Evolutionary conservation across 495 filamentous ascomycete genomes (phyloP), one percentile per base, ranked within the genome.

Genomic region (Peziza echinospora): DNA sequence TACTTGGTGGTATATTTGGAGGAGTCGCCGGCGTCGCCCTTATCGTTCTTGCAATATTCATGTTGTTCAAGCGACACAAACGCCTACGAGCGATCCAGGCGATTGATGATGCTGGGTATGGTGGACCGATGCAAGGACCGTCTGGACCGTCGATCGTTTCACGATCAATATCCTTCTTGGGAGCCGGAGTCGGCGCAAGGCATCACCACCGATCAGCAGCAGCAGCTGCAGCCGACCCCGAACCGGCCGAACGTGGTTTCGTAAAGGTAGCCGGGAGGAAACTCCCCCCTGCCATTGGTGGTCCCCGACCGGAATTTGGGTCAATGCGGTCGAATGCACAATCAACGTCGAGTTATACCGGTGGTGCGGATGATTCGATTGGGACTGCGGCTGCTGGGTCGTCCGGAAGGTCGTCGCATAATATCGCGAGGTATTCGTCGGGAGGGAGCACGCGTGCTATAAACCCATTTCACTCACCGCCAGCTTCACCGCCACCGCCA

Each of bases 11-110:
- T 21, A 49, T 60, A 28, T 26, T 60, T 28, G 58, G 58, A 7
- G 58, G 58, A 17, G 51, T 60, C 24, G 58, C 54, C 22, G 58
- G 53, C 22, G 25, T 61, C 26, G 57, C 58, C 5, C 49, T 60
- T 45, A 23, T 60, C 26, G 41, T 59, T 17, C 41, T 59, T 42
- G 52, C 49, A 19, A 43, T 59, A 16, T 26, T 59, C 17, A 55
- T 48, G 44, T 34, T 53, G 13, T 5, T 59, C 21, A 59, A 44
- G 16, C 56, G 52, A 24, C 47, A 58, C 25, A 59, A 52, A 28
- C 44, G 24, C 22, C 24, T 39, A 7, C 25, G 44, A 45, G 49
- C 40, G 2, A 45, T 47, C 22, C 41, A 48, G 30, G 47, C 44
- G 39, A 51, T 39, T 39, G 52, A 58, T 46, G 56, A 59, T 24